Evolutionary conservation across 208 protist species (phyloP).

Genomic region (Borovskyia barvae): DNA sequence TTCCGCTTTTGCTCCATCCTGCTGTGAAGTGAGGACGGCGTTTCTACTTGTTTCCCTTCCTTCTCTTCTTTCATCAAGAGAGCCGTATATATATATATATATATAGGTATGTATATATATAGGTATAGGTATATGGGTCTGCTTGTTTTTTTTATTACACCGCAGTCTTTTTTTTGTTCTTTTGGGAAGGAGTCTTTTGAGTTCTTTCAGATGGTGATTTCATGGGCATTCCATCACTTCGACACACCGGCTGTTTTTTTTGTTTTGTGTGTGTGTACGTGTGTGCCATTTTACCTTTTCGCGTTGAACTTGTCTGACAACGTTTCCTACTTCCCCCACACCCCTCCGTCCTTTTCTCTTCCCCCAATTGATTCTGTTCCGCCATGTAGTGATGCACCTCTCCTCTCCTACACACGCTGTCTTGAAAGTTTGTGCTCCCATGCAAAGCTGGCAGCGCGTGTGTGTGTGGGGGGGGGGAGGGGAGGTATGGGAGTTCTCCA

Average conservation of each 20-base stretch:
- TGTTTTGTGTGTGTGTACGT: neutral
- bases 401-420: neutral
- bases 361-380: neutral
- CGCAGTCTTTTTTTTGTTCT: neutral
- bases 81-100: neutral
- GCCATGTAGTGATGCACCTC: too few species aligned
- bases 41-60: neutral
- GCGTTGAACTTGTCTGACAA: neutral
- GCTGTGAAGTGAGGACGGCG: too few species aligned
- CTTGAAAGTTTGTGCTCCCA: too few species aligned
- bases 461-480: too few species aligned
- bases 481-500: too few species aligned
- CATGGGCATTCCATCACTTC: too few species aligned
- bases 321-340: neutral
- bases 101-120: neutral
- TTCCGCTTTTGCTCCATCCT: neutral
- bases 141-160: neutral
- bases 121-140: neutral
- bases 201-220: too few species aligned
- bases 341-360: neutral
- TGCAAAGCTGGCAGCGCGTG: too few species aligned
- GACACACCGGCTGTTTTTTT: too few species aligned
- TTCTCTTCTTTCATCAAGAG: neutral
- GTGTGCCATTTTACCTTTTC: neutral
- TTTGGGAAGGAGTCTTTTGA: neutral